Evolutionary conservation across 495 filamentous ascomycete species (phyloP), one percentile per base, ranked within the genome.

Genomic region (Penicillium samsonianum): DNA sequence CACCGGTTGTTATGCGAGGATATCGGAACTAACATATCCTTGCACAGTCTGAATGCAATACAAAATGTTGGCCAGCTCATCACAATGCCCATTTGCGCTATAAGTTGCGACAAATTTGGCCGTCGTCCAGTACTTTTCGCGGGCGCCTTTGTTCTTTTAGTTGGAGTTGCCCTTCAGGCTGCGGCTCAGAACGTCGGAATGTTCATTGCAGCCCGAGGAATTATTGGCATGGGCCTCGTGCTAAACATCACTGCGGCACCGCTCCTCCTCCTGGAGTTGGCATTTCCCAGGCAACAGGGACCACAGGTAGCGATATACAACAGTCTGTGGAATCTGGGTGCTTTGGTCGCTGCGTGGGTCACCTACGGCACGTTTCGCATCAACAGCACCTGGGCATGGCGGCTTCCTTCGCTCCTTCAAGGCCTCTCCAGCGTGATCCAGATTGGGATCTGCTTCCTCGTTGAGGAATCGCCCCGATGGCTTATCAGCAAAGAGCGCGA

Each of bases 381-480:
- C 26, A 38, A 59, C 14, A 70, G 50, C 59, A 63, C 73, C 50
- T 78, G 78, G 78, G 65, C 75, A 19, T 80, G 78, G 78, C 69
- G 78, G n/a, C 50, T 73, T n/a, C 72, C 74, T 0, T 67, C 75
- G 5, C 53, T 80, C 25, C 88, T 96, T 82, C 91, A 96, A 67
- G 78, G 74, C 19, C 54, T 80, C 4, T 70, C 73, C 4, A 73
- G 73, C 0, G 33, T 77, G 23, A 51, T 77, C 47, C 76, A 77
- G 51, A 52, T 80, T 26, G 57, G 58, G n/a, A 65, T 75, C 55
- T 59, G 76, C 51, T 76, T 65, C 54, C 25, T 75, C 65, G 56
- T 73, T 5, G 73, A 70, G 33, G 74, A 79, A 47, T 64, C 63
- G 0, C 65, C 63, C 1, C 58, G 66, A 12, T 78, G 75, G 74